A percentile compares a stretch with the other conserved stretches of the same genome.
Evolutionary conservation across 2,329 filamentous ascomycete species (phyloP).

Genomic region (Nothophoma quercina): DNA sequence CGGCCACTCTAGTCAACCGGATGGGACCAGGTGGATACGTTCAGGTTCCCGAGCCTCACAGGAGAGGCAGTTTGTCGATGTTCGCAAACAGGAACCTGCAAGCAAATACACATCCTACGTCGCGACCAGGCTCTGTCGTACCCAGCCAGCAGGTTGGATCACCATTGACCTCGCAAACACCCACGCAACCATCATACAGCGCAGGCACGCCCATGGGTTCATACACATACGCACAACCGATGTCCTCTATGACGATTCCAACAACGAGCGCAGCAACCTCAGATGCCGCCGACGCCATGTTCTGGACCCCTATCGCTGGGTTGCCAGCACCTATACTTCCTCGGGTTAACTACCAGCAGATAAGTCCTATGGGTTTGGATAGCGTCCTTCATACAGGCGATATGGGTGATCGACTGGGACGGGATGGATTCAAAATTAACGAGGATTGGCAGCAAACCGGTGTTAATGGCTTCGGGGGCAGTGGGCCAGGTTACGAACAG

Average conservation of each 20-base stretch:
- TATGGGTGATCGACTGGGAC: slow-evolving; percentile 41
- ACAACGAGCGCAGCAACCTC: slow-evolving; percentile 23
- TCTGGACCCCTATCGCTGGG: slow-evolving; percentile 51
- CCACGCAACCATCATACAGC: slow-evolving; percentile 21
- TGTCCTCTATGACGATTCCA: slow-evolving; percentile 20
- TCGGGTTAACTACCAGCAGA: slow-evolving; percentile 33
- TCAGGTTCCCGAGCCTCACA: slow-evolving; percentile 13
- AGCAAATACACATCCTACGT: slow-evolving; percentile 25
- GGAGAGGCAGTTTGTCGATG: slow-evolving; percentile 43
- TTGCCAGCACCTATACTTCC: slow-evolving; percentile 49
- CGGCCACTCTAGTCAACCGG: slow-evolving; percentile 18
- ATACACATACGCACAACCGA: slow-evolving; percentile 28
- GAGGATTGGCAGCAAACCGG: slow-evolving; percentile 32
- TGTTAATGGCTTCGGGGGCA: slow-evolving; percentile 20
- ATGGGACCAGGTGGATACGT: slow-evolving; percentile 15
- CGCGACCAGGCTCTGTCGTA: slow-evolving; percentile 25
- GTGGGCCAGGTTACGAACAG: slow-evolving; percentile 2
- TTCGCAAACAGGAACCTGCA: slow-evolving; percentile 32
- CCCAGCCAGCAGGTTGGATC: slow-evolving; percentile 25
- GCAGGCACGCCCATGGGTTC: slow-evolving; percentile 20
- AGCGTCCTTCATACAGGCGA: slow-evolving; percentile 39
- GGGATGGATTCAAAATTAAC: slow-evolving; percentile 48
- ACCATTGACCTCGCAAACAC: slow-evolving; percentile 20
- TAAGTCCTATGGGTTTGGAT: slow-evolving; percentile 47
- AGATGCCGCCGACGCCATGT: slow-evolving; percentile 32